Evolutionary conservation across 495 filamentous ascomycete species (phyloP).

Genomic region (Apiosordaria backusii): DNA sequence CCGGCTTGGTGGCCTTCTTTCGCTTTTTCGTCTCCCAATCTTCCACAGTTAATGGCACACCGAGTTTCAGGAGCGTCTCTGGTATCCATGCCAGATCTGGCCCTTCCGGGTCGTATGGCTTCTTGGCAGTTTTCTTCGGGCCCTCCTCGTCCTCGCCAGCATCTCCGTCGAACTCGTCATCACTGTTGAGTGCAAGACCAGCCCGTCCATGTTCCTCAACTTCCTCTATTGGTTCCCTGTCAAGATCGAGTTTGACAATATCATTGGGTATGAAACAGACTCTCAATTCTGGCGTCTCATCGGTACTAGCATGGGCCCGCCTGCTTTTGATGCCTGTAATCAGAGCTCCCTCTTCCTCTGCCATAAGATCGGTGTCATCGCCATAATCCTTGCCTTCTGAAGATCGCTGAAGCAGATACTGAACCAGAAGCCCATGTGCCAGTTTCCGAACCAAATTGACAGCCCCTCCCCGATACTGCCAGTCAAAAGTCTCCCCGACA

Average conservation of each 20-base stretch:
- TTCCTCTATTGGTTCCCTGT: conserved; percentile 60
- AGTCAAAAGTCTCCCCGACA: conserved; percentile 76
- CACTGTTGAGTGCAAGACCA: conserved; percentile 50
- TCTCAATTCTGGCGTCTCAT: conserved; percentile 70
- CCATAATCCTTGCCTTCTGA: conserved; percentile 19
- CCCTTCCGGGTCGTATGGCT: conserved; percentile 64
- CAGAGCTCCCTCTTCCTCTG: conserved; percentile 46
- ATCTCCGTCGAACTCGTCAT: conserved; percentile 54
- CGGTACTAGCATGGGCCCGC: conserved; percentile 68
- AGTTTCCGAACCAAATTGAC: conserved; percentile 79
- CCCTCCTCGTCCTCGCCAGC: conserved; percentile 40
- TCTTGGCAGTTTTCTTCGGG: conserved; percentile 38
- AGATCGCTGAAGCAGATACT: conserved; percentile 52
- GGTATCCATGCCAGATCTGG: conserved; percentile 72
- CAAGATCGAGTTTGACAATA: conserved; percentile 72
- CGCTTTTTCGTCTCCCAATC: conserved; percentile 68
- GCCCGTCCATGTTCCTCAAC: conserved; percentile 43
- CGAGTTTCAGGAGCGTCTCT: conserved; percentile 63
- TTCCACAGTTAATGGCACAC: conserved; percentile 67
- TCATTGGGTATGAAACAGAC: conserved; percentile 71
- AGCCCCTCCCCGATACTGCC: conserved; percentile 73
- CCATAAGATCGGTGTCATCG: conserved; percentile 41
- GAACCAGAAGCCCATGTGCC: conserved; percentile 71
- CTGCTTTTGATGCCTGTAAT: conserved; percentile 61
- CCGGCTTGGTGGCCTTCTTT: conserved; percentile 36